These are phyloP conservation scores for Pseudocercospora musae DNA, from an alignment of 2,329 filamentous ascomycete species.

Conservation along the genomic window DNA sequence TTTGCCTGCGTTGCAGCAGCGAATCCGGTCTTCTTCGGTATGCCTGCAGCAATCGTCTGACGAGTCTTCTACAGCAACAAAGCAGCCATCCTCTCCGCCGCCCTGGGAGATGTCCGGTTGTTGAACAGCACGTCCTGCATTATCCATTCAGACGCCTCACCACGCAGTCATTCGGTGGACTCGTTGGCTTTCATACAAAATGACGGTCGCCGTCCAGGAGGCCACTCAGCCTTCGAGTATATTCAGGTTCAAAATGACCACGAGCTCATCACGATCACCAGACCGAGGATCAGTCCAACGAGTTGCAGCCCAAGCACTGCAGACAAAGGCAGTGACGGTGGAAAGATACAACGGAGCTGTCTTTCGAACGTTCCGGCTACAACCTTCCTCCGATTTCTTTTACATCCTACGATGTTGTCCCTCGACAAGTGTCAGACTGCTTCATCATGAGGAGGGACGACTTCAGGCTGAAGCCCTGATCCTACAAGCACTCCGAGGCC, in stretches of 20 bases:
- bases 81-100: background rate
- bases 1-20: slow-evolving; percentile 6
- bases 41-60: slow-evolving; percentile 17
- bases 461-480: slow-evolving; percentile 40
- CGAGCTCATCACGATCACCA: slow-evolving; percentile 19
- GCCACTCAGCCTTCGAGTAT: background rate
- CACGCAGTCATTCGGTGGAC: background rate
- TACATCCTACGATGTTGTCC: slow-evolving; percentile 44
- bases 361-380: slow-evolving; percentile 43
- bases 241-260: slow-evolving; percentile 10
- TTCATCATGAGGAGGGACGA: slow-evolving; percentile 44
- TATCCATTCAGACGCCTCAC: background rate
- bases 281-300: slow-evolving; percentile 27
- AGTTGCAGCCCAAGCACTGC: slow-evolving; percentile 26
- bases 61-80: slow-evolving; percentile 4
- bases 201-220: slow-evolving; percentile 14
- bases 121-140: background rate
- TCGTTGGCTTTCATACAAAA: slow-evolving; percentile 15
- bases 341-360: slow-evolving; percentile 31
- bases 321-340: slow-evolving; percentile 27
- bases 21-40: slow-evolving; percentile 20
- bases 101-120: slow-evolving; percentile 14
- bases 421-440: slow-evolving; percentile 35
- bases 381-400: slow-evolving; percentile 38
- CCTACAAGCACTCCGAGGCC: slow-evolving; percentile 38